Conservation (phyloP, 495 filamentous ascomycete genomes). For the Chaetomidium leptoderma region DNA sequence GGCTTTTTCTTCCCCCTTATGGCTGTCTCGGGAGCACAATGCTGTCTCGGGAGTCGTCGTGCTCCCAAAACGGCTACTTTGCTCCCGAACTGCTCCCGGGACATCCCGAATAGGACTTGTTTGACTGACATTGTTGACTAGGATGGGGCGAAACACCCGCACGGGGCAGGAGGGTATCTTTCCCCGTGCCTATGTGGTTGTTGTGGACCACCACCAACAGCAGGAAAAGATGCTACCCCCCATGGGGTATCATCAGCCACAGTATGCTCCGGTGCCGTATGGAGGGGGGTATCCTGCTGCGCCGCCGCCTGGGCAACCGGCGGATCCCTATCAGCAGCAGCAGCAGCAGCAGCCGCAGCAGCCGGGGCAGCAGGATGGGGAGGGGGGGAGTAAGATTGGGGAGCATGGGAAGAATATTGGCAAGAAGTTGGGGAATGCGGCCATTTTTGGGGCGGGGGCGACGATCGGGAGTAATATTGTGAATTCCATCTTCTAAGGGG, state of each 20-base stretch:
- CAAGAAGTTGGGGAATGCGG: slow-evolving; percentile 71
- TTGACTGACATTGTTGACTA: too few species aligned
- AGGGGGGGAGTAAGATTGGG: slow-evolving; percentile 40
- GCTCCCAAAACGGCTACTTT: too few species aligned
- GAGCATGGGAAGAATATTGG: slow-evolving; percentile 69
- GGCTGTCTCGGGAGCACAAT: too few species aligned
- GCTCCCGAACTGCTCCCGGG: too few species aligned
- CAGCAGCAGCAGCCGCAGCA: slow-evolving; percentile 37
- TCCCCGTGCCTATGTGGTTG: slow-evolving; percentile 79
- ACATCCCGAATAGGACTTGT: too few species aligned
- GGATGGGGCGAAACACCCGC: slow-evolving; percentile 76
- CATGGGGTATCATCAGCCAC: slow-evolving; percentile 3
- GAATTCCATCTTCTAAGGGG: slow-evolving; percentile 75
- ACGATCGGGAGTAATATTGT: slow-evolving; percentile 90
- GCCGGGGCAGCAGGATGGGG: slow-evolving; percentile 22
- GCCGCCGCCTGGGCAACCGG: slow-evolving; percentile 37
- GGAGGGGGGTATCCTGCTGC: slow-evolving; percentile 21
- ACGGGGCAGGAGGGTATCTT: slow-evolving; percentile 86
- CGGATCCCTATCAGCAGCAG: slow-evolving; percentile 27
- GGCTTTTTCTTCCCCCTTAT: too few species aligned
- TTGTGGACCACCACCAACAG: slow-evolving; percentile 24
- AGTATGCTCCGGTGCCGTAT: slow-evolving; percentile 15
- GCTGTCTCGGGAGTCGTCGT: too few species aligned
- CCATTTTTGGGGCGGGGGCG: slow-evolving; percentile 79
- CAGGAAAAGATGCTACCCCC: neutral